These are phyloP conservation scores for Rhododendron mucronatum DNA, from an alignment of 148 eudicot species.

Conservation along the genomic window DNA sequence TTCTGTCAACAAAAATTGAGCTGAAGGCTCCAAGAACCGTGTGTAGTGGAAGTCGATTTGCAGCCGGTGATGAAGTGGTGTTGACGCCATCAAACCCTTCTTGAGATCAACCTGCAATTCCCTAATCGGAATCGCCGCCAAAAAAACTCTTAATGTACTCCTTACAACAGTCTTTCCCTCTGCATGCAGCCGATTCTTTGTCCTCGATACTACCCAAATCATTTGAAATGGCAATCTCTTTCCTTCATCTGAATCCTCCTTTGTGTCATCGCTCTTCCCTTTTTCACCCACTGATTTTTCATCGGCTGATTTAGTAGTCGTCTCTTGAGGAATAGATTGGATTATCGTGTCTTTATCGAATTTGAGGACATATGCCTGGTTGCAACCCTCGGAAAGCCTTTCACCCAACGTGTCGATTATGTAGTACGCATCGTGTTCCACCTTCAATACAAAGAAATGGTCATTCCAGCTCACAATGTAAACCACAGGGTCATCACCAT, in stretches of 20 bases:
- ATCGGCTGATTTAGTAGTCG: constrained; percentile 6
- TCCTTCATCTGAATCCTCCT: constrained; percentile 12
- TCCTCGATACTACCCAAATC: constrained; percentile 6
- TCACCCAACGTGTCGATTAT: constrained; percentile 85
- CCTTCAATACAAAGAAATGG: constrained; percentile 69
- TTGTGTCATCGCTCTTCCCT: background rate
- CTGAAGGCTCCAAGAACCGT: constrained; percentile 17
- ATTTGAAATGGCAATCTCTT: background rate
- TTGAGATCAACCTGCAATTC: constrained; percentile 69
- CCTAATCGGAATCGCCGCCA: constrained; percentile 80
- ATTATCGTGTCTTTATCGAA: constrained; percentile 54
- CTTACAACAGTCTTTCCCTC: constrained; percentile 66
- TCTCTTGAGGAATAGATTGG: constrained; percentile 21
- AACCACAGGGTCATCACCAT: constrained; percentile 44
- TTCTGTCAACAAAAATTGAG: constrained; percentile 12
- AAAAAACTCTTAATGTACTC: constrained; percentile 78
- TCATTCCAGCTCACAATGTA: constrained; percentile 83
- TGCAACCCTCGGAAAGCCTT: constrained; percentile 79
- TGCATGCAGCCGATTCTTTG: constrained; percentile 30
- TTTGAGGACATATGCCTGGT: constrained; percentile 59
- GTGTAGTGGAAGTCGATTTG: constrained; percentile 79
- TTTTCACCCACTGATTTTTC: constrained; percentile 2
- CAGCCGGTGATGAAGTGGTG: constrained; percentile 80
- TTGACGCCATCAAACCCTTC: constrained; percentile 63
- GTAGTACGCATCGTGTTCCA: constrained; percentile 71